phyloP scores from a whole-genome alignment of 2,329 filamentous ascomycete genomes.

The Teratosphaeria epicoccoides region DNA sequence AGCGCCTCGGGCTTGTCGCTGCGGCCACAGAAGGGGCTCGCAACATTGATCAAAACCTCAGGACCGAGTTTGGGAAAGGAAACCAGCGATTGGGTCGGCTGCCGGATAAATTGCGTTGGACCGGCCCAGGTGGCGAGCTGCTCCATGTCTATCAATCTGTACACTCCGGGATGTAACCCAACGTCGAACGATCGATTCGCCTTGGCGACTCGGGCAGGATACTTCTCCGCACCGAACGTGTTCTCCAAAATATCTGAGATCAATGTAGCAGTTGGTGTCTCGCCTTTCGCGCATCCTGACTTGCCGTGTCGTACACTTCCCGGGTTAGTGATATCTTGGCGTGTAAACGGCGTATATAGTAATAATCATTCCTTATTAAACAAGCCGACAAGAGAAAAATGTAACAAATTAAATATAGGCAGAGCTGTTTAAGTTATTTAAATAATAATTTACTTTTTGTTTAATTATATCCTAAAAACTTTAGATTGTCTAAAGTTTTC shows the following conservation, averaged over 20 bases:
- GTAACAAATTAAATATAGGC: no score
- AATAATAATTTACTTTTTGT: no score
- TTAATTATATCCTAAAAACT: no score
- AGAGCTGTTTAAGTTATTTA: no score
- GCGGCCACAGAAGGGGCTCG: slow-evolving; percentile 54
- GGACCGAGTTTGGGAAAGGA: slow-evolving; percentile 52
- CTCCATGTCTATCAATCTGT: slow-evolving; percentile 66
- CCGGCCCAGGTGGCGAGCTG: slow-evolving; percentile 63
- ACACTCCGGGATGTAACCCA: slow-evolving; percentile 68
- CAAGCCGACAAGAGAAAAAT: no score
- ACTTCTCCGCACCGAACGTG: slow-evolving; percentile 29
- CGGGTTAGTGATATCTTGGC: no score
- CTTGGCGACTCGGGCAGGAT: slow-evolving; percentile 25
- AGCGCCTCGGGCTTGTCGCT: slow-evolving; percentile 51
- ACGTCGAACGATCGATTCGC: slow-evolving; percentile 33
- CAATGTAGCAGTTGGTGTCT: slow-evolving; percentile 59
- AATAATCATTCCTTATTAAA: no score
- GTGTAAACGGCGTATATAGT: no score
- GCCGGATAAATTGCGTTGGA: slow-evolving; percentile 25
- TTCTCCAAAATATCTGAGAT: slow-evolving; percentile 47
- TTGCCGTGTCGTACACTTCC: slow-evolving; percentile 8
- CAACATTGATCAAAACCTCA: slow-evolving; percentile 60
- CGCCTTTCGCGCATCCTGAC: slow-evolving; percentile 23
- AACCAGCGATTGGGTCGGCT: slow-evolving; percentile 19
- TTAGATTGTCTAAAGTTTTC: no score